phyloP scores from a whole-genome alignment of 2,329 filamentous ascomycete species.

The Mariannaea elegans region DNA sequence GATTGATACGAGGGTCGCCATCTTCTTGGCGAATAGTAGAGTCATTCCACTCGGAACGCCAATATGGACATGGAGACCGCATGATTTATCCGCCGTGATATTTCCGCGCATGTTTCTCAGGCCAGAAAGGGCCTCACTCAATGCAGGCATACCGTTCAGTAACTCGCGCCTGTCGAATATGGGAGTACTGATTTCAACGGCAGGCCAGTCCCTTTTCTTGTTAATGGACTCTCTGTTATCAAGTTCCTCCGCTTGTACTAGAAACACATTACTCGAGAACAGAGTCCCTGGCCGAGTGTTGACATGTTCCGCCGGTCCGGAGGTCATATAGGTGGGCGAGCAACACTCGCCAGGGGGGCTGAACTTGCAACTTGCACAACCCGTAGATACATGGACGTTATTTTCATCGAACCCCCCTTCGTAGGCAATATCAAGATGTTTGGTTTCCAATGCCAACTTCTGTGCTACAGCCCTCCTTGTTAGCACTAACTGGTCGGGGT shows the following conservation, averaged over 20 bases:
- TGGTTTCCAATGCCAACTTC: too few relatives aligned
- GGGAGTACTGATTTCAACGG: slow-evolving; percentile 33
- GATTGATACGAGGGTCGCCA: slow-evolving; percentile 30
- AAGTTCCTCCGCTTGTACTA: slow-evolving; percentile 22
- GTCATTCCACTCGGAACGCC: slow-evolving; percentile 35
- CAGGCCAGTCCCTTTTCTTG: slow-evolving; percentile 13
- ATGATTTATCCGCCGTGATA: slow-evolving; percentile 28
- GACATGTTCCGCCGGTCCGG: not conserved
- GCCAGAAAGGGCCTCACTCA: slow-evolving; percentile 11
- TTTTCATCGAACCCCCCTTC: too few relatives aligned
- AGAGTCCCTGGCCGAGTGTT: not conserved
- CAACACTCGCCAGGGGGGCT: not conserved
- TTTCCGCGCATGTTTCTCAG: slow-evolving; percentile 17
- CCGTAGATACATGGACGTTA: too few relatives aligned
- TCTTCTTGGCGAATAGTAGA: slow-evolving; percentile 34
- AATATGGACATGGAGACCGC: slow-evolving; percentile 40
- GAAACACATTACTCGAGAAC: slow-evolving; percentile 17
- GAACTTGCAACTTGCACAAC: not conserved
- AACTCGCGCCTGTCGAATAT: slow-evolving; percentile 30
- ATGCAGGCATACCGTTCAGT: slow-evolving; percentile 13
- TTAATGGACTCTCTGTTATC: not conserved
- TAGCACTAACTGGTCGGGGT: too few relatives aligned
- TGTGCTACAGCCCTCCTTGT: too few relatives aligned
- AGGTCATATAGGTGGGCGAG: not conserved
- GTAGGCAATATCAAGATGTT: too few relatives aligned